These are phyloP conservation scores for Metschnikowia shivogae DNA, from an alignment of 805 yeast genomes.

Conservation along the genomic window DNA sequence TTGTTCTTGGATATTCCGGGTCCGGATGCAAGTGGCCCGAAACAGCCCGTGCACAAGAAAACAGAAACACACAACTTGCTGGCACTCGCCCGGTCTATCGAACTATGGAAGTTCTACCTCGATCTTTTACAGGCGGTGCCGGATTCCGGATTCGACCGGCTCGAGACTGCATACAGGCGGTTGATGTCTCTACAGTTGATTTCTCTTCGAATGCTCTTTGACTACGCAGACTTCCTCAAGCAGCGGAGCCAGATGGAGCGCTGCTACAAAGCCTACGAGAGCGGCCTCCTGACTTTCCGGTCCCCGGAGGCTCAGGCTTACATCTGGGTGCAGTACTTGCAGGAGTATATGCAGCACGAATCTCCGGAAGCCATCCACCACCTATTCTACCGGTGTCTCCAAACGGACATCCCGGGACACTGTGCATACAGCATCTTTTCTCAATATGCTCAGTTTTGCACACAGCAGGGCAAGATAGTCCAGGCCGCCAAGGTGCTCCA, in stretches of 20 bases:
- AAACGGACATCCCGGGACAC: constrained; percentile 39
- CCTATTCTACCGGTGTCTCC: constrained; percentile 64
- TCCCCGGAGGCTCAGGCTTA: constrained; percentile 55
- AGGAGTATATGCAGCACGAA: constrained; percentile 37
- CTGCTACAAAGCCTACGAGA: constrained; percentile 60
- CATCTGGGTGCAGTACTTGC: constrained; percentile 67
- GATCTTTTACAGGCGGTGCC: constrained; percentile 62
- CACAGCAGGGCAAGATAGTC: constrained; percentile 45
- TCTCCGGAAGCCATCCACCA: constrained; percentile 48
- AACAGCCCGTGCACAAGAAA: background rate
- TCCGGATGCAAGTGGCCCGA: background rate
- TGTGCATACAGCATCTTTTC: constrained; percentile 48
- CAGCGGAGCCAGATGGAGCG: constrained; percentile 43
- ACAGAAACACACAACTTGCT: background rate
- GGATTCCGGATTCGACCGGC: constrained; percentile 28
- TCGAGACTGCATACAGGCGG: constrained; percentile 23
- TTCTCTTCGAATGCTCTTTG: constrained; percentile 61
- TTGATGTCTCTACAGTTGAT: constrained; percentile 52
- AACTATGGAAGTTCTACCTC: constrained; percentile 69
- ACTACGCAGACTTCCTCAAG: constrained; percentile 61
- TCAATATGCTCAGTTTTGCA: constrained; percentile 62
- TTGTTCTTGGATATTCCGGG: constrained; percentile 14
- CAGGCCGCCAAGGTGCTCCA: constrained; percentile 36
- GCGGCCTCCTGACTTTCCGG: constrained; percentile 58
- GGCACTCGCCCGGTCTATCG: constrained; percentile 49